Conservation (phyloP, 2,329 filamentous ascomycete species). For the Cryoendolithus antarcticus region DNA sequence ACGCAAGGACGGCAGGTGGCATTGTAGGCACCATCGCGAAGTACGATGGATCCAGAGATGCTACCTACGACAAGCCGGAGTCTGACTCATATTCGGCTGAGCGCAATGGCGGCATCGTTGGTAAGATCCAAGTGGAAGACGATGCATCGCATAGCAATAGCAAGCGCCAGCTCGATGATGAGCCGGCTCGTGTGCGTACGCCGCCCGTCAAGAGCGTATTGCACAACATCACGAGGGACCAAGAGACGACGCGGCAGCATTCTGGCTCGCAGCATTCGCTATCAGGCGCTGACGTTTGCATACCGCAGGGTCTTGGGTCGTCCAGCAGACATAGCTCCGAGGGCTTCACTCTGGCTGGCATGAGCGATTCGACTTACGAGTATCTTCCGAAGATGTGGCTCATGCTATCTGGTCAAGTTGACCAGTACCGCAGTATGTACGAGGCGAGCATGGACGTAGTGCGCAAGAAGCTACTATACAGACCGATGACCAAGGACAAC, state of each 20-base stretch:
- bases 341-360: conserved; percentile 42
- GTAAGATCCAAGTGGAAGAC: background rate
- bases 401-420: conserved; percentile 60
- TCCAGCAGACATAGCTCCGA: conserved; percentile 35
- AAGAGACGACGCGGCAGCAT: conserved; percentile 1
- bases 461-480: conserved; percentile 62
- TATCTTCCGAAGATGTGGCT: conserved; percentile 55
- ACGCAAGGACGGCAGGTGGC: background rate
- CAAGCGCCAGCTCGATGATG: background rate
- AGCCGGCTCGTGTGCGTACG: background rate
- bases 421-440: conserved; percentile 64
- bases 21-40: conserved; percentile 2
- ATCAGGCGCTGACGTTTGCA: conserved; percentile 28
- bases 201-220: background rate
- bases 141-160: background rate
- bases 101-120: too few species aligned
- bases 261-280: background rate
- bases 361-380: conserved; percentile 46
- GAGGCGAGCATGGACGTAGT: conserved; percentile 53
- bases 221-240: background rate
- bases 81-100: conserved; percentile 2
- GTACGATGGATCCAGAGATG: background rate
- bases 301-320: conserved; percentile 46
- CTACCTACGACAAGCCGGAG: conserved; percentile 2
- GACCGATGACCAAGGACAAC: conserved; percentile 57